Conservation (phyloP, 306 rosid genomes). For the Vigna angularis region DNA sequence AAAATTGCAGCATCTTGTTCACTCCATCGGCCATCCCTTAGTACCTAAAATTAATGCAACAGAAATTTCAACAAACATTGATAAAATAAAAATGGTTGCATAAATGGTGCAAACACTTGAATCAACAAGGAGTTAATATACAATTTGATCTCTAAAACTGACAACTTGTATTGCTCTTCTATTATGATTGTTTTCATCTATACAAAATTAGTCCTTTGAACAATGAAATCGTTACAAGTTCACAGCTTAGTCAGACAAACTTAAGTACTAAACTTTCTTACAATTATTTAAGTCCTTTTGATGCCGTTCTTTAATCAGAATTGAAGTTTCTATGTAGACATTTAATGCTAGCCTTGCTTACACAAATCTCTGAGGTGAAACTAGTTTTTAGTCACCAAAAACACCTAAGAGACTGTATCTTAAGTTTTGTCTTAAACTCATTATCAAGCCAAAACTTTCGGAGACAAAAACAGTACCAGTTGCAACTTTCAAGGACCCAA, state of each 20-base stretch:
- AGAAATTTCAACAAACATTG: constrained; percentile 32
- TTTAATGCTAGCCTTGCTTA: too few species aligned
- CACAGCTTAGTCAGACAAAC: not conserved
- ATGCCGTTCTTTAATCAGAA: not conserved
- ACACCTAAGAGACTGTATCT: not conserved
- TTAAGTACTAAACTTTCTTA: too few species aligned
- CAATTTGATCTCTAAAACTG: not conserved
- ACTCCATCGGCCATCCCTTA: constrained; percentile 85
- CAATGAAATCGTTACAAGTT: not conserved
- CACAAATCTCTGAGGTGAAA: too few species aligned
- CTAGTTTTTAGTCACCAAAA: not conserved
- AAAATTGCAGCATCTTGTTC: constrained; percentile 93
- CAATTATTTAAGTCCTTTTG: too few species aligned
- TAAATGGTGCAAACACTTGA: not conserved
- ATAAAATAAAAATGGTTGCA: not conserved
- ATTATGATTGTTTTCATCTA: not conserved
- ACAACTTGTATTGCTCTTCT: not conserved
- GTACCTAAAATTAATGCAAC: constrained; percentile 55
- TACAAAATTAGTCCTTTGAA: not conserved
- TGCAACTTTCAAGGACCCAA: not conserved
- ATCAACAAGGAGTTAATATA: not conserved
- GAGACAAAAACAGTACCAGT: not conserved
- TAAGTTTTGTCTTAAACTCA: not conserved
- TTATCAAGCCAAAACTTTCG: not conserved
- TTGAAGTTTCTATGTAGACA: too few species aligned